These are phyloP conservation scores for Urtica urens DNA, from an alignment of 306 rosid genomes.

Conservation along the genomic window DNA sequence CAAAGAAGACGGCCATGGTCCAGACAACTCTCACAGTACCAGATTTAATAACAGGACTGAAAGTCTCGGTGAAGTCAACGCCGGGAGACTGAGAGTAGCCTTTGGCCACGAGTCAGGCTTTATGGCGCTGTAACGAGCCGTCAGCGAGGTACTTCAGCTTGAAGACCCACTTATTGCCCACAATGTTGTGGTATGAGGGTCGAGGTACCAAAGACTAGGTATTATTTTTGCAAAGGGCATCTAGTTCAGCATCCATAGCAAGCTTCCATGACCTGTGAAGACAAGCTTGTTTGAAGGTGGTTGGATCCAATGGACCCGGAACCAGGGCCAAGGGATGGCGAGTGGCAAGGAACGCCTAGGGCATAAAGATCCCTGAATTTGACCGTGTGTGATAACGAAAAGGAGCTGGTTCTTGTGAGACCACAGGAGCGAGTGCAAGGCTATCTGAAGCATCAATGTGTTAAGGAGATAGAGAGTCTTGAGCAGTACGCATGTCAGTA, in stretches of 20 bases:
- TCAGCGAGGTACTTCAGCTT: background rate
- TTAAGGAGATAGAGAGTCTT: too few relatives aligned
- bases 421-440: too few relatives aligned
- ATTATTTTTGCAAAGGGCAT: background rate
- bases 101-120: background rate
- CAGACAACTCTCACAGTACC: background rate
- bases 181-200: background rate
- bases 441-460: too few relatives aligned
- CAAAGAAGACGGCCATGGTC: background rate
- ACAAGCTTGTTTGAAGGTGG: background rate
- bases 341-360: too few relatives aligned
- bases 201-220: background rate
- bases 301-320: background rate
- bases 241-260: background rate
- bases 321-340: too few relatives aligned
- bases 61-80: background rate
- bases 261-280: background rate
- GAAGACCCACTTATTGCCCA: background rate
- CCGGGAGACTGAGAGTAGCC: background rate
- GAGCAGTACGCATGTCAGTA: too few relatives aligned
- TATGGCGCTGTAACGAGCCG: background rate
- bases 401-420: too few relatives aligned
- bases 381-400: too few relatives aligned
- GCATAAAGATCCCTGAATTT: too few relatives aligned
- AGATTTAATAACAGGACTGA: background rate